A percentile compares a stretch with the other conserved stretches of the same genome.
phyloP scores from a whole-genome alignment of 768 basidiomycete species.

The Boletus edulis region DNA sequence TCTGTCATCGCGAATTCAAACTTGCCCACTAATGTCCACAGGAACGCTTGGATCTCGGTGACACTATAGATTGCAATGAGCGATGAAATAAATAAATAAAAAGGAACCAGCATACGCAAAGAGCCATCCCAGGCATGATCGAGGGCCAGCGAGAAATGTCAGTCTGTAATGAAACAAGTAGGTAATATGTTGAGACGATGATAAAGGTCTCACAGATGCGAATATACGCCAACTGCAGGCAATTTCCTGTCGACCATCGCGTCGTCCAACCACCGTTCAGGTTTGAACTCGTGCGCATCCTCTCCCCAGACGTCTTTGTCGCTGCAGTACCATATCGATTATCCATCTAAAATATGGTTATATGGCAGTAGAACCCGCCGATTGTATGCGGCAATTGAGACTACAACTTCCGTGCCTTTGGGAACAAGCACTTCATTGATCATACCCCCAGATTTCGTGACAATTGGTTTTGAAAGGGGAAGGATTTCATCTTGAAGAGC shows the following conservation, averaged over 20 bases:
- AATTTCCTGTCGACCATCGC: neutral
- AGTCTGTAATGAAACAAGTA: conserved; percentile 1
- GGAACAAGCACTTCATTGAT: conserved; percentile 45
- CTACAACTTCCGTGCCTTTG: conserved; percentile 45
- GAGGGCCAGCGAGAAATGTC: conserved; percentile 14
- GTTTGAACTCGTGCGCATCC: conserved; percentile 18
- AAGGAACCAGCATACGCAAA: conserved; percentile 17
- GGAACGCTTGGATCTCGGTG: conserved; percentile 54
- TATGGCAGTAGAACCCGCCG: conserved; percentile 33
- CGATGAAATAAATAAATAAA: neutral
- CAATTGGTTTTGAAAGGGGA: conserved; percentile 53
- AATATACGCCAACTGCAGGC: conserved; percentile 11
- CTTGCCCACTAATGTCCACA: conserved; percentile 50
- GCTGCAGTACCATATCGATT: neutral
- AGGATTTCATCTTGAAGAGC: conserved; percentile 53
- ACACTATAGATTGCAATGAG: conserved; percentile 24
- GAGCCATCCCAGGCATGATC: conserved; percentile 24
- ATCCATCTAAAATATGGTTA: neutral
- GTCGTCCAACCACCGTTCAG: conserved; percentile 1
- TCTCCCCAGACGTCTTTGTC: conserved; percentile 21
- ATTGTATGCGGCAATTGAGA: conserved; percentile 53
- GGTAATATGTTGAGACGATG: no score
- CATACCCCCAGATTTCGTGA: conserved; percentile 40
- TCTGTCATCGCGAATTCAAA: conserved; percentile 46
- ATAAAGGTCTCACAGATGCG: conserved; percentile 5